Conservation (phyloP, 139 green algal species). For the Ettlia oleoabundans region DNA sequence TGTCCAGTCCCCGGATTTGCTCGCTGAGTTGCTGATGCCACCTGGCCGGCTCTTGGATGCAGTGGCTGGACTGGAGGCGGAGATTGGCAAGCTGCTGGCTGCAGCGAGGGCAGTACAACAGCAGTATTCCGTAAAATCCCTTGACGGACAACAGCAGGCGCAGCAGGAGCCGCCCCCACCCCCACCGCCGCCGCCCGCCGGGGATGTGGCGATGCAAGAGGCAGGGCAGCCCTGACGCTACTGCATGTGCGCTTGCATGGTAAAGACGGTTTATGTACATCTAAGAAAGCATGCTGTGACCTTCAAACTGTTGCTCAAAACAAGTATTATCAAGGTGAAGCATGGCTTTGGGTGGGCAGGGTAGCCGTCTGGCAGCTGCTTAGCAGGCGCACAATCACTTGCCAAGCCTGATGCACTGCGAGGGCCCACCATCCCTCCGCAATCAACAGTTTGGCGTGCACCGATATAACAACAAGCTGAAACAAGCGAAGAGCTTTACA, state of each 20-base stretch:
- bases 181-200: not conserved
- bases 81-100: slow-evolving; percentile 37
- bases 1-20: too few relatives aligned
- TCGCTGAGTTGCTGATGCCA: not conserved
- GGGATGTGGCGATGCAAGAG: slow-evolving; percentile 16
- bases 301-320: not conserved
- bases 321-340: too few relatives aligned
- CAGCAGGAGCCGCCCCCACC: not conserved
- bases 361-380: not conserved
- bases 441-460: too few relatives aligned
- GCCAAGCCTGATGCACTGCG: too few relatives aligned
- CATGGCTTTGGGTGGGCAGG: too few relatives aligned
- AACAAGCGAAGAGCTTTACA: too few relatives aligned
- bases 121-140: slow-evolving; percentile 27
- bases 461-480: too few relatives aligned
- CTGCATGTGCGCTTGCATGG: not conserved
- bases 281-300: not conserved
- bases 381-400: too few relatives aligned
- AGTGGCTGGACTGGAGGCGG: slow-evolving; percentile 32
- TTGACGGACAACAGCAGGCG: not conserved
- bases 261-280: not conserved
- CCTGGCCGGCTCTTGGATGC: not conserved
- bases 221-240: not conserved
- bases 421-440: too few relatives aligned
- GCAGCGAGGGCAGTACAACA: slow-evolving; percentile 32